phyloP scores from a whole-genome alignment of 1,284 basidiomycete genomes.

The Laetiporus sulphureus region DNA sequence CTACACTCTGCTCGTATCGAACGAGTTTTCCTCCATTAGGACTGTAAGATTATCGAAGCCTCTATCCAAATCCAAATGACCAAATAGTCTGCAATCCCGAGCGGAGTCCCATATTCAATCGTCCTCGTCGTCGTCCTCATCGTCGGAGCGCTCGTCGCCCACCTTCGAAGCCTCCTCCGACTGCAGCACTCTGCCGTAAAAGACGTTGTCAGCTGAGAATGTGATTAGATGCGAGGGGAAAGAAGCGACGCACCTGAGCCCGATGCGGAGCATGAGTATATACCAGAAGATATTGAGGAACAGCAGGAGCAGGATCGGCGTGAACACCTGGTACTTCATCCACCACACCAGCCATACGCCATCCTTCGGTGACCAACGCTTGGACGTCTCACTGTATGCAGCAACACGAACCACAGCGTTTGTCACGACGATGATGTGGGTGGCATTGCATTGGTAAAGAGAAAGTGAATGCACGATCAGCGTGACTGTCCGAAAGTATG shows the following conservation, averaged over 20 bases:
- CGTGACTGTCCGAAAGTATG: background rate
- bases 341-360: conserved; percentile 73
- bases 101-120: conserved; percentile 30
- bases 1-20: no score
- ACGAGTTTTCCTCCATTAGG: no score
- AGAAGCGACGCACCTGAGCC: conserved; percentile 35
- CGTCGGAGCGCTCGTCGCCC: conserved; percentile 56
- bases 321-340: conserved; percentile 82
- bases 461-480: background rate
- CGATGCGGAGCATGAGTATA: conserved; percentile 71
- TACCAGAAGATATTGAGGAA: conserved; percentile 91
- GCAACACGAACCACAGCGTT: no score
- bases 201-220: no score
- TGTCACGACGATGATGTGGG: no score
- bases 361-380: conserved; percentile 53
- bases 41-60: no score
- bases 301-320: conserved; percentile 71
- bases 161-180: conserved; percentile 12
- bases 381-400: conserved; percentile 50
- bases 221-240: no score
- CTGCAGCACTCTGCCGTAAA: background rate
- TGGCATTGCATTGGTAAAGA: no score
- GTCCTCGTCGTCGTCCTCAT: conserved; percentile 53
- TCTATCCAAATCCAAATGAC: no score
- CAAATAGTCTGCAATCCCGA: no score